These are phyloP conservation scores for Sugiyamaella sp. DNA, from an alignment of 1,139 yeast species.

Conservation along the genomic window DNA sequence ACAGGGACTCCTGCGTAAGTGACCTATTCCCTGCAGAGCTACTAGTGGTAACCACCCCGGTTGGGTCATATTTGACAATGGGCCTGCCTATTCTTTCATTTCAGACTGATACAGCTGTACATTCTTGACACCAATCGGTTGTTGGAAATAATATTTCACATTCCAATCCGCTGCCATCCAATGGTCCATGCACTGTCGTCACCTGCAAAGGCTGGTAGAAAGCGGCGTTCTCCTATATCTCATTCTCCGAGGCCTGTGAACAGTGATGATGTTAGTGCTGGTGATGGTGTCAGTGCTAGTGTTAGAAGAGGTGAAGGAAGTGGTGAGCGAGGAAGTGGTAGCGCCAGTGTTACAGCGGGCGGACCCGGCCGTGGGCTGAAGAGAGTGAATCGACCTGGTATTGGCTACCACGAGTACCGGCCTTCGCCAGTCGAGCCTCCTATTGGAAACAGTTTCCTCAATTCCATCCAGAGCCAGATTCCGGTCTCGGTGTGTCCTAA, in stretches of 20 bases:
- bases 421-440: neutral
- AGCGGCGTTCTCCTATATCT: neutral
- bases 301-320: neutral
- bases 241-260: neutral
- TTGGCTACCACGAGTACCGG: constrained; percentile 7
- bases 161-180: neutral
- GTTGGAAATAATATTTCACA: too few relatives aligned
- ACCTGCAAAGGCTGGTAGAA: neutral
- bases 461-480: neutral
- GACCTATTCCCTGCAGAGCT: neutral
- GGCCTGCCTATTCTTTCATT: neutral
- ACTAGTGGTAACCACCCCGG: neutral
- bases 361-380: too few relatives aligned
- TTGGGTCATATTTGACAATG: neutral
- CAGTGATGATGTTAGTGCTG: too few relatives aligned
- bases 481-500: neutral
- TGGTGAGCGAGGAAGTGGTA: too few relatives aligned
- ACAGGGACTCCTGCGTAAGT: neutral
- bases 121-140: neutral
- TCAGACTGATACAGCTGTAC: neutral
- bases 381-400: neutral
- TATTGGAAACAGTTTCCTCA: neutral
- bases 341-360: too few relatives aligned
- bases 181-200: neutral
- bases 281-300: neutral